Evolutionary conservation across 176 grass and related monocot genomes (phyloP), one percentile per base, ranked within the genome.

Genomic region (Triticum urartu): DNA sequence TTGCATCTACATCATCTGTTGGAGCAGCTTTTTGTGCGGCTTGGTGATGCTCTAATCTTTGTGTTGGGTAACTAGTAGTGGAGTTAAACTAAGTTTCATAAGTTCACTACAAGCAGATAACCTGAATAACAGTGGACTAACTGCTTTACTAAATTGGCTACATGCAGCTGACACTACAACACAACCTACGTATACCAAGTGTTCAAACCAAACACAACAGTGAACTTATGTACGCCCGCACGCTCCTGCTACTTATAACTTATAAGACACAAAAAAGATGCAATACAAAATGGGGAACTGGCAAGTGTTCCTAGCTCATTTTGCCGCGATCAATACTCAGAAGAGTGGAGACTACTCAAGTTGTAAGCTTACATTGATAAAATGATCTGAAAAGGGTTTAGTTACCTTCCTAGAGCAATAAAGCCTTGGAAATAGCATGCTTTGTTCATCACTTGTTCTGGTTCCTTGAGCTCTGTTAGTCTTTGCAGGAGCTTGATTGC

Each of bases 401-500:
- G 21, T 79, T 89, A 98, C 93, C 95, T 92, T 84, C 83, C 95
- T 77, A 98, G 88, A 73, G 43, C 4, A 80, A 89, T 75, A 30
- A 98, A 25, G 58, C 91, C 91, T 38, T 26, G 11, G 75, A 89
- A 92, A 81, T 98, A 98, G 64, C 89, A 93, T 17, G 40, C 22
- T 77, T 95, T 95, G 81, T 86, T 91, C 45, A 89, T 87, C 18
- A 56, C 4, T 71, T 76, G 75, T 38, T 98, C 91, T 11, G 95
- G 95, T 81, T 95, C 95, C 78, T 89, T 95, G 43, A 98, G 79
- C 68, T 94, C 86, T 35, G 88, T 79, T 91, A 98, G 28, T 72
- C 91, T 95, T 83, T 81, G 86, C 86, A 98, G 88, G 81, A 91
- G 86, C 68, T 89, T 83, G 80, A 94, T 95, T 20, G 89, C 95